Conservation (phyloP, 495 filamentous ascomycete genomes). For the Daldinia vernicosa region DNA sequence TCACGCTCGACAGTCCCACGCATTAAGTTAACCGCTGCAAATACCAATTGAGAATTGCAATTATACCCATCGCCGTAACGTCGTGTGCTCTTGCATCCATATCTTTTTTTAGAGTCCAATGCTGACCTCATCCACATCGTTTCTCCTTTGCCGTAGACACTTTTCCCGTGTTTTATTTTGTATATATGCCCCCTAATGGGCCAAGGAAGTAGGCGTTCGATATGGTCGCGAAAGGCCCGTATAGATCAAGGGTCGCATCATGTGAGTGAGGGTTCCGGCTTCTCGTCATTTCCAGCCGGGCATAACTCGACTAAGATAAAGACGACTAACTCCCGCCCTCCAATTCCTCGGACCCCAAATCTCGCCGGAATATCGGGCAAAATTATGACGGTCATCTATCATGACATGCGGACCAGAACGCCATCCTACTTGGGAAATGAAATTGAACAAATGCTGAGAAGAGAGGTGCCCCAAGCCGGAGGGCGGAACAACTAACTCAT, state of each 20-base stretch:
- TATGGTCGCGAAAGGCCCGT: neutral
- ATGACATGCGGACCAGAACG: constrained; percentile 43
- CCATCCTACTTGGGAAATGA: constrained; percentile 30
- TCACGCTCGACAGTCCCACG: constrained; percentile 10
- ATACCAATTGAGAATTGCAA: constrained; percentile 30
- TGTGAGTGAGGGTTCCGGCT: neutral
- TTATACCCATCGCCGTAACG: constrained; percentile 27
- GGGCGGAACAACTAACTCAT: constrained; percentile 37
- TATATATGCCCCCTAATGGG: constrained; percentile 29
- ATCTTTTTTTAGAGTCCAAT: constrained; percentile 15
- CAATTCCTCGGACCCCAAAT: constrained; percentile 3
- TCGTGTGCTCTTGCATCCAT: constrained; percentile 18
- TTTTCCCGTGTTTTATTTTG: constrained; percentile 23
- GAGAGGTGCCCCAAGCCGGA: constrained; percentile 27
- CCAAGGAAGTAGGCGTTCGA: constrained; percentile 11
- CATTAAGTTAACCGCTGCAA: constrained; percentile 25
- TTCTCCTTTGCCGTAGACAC: constrained; percentile 16
- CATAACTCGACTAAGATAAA: neutral
- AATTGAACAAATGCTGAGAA: constrained; percentile 40
- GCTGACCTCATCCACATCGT: constrained; percentile 29
- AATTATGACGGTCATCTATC: constrained; percentile 26
- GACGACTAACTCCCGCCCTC: constrained; percentile 8
- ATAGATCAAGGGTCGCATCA: neutral
- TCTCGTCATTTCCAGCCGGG: neutral
- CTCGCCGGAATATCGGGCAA: constrained; percentile 8